A percentile compares a stretch with the other conserved stretches of the same genome.
Conservation (phyloP, 257 asterid species). For the Coffea canephora region DNA sequence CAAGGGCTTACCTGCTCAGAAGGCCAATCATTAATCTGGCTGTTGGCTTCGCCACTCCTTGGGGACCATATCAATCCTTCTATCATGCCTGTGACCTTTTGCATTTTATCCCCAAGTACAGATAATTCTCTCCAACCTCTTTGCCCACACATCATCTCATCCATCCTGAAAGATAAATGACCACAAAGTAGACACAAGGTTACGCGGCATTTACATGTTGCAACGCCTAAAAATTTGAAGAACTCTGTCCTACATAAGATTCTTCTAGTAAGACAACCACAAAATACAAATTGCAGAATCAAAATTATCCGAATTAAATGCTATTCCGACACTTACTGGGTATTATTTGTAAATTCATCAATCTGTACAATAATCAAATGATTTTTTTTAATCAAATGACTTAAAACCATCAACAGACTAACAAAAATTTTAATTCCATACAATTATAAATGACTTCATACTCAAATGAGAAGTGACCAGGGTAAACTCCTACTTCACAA, state of each 20-base stretch:
- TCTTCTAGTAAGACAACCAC: neutral
- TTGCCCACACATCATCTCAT: conserved; percentile 83
- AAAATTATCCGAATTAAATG: neutral
- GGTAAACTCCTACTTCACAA: neutral
- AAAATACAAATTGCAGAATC: neutral
- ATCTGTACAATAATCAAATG: neutral
- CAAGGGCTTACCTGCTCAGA: conserved; percentile 54
- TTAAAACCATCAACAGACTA: neutral
- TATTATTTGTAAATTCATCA: neutral
- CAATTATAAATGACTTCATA: neutral
- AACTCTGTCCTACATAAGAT: neutral
- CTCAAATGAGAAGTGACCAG: neutral
- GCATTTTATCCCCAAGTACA: conserved; percentile 47
- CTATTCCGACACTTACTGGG: neutral
- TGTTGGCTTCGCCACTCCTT: conserved; percentile 39
- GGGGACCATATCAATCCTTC: conserved; percentile 42
- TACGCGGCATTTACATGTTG: conserved; percentile 1
- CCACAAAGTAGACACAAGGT: conserved; percentile 15
- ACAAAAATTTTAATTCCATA: neutral
- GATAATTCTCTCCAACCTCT: conserved; percentile 71
- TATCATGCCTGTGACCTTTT: conserved; percentile 40
- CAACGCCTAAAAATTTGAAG: neutral
- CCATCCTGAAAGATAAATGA: conserved; percentile 65
- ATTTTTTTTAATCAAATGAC: neutral
- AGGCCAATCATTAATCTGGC: conserved; percentile 37